phyloP scores from a whole-genome alignment of 1,139 yeast species.

The Saccharomycopsis crataegensis region DNA sequence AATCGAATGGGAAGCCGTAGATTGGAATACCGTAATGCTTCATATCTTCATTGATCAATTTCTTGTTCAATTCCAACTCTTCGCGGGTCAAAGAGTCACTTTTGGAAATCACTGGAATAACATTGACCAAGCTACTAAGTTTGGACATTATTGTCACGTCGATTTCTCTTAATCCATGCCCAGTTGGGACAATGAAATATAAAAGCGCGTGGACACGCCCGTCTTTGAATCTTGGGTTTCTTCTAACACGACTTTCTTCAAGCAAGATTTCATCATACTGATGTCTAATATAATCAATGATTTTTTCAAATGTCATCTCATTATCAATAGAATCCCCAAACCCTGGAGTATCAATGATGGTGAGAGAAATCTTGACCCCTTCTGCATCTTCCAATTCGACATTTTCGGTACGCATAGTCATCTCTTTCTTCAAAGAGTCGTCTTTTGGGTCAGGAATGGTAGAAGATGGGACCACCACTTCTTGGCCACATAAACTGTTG shows the following conservation, averaged over 20 bases:
- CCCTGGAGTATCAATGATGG: constrained; percentile 73
- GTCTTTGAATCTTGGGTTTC: constrained; percentile 78
- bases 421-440: constrained; percentile 37
- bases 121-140: constrained; percentile 73
- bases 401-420: constrained; percentile 41
- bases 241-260: constrained; percentile 84
- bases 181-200: constrained; percentile 68
- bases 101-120: constrained; percentile 81
- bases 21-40: constrained; percentile 72
- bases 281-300: constrained; percentile 66
- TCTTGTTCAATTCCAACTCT: constrained; percentile 67
- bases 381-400: constrained; percentile 71
- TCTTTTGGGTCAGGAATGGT: constrained; percentile 40
- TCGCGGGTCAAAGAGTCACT: constrained; percentile 78
- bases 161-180: constrained; percentile 69
- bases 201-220: constrained; percentile 68
- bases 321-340: constrained; percentile 71
- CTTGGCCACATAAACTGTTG: constrained; percentile 85
- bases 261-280: constrained; percentile 85
- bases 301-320: constrained; percentile 50
- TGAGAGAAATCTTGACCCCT: constrained; percentile 59
- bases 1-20: constrained; percentile 69
- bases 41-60: constrained; percentile 59
- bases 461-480: constrained; percentile 49
- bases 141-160: constrained; percentile 74